Evolutionary conservation across 2,329 filamentous ascomycete species (phyloP).

Genomic region (Rutstroemia sydowiana): DNA sequence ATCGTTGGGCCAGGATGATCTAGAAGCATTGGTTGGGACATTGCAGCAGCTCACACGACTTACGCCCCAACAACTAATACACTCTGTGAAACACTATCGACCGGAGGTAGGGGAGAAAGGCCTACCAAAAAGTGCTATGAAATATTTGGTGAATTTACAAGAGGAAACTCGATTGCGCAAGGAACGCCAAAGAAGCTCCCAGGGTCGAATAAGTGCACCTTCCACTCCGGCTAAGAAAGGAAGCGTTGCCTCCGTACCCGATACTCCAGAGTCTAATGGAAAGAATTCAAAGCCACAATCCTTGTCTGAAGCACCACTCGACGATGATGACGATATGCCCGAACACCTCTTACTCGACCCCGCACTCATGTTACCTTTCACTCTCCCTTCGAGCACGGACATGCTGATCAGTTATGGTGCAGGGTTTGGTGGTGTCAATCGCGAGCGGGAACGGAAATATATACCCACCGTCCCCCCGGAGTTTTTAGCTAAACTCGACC

Average conservation of each 20-base stretch:
- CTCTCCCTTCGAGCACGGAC: conserved; percentile 90
- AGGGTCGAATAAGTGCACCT: conserved; percentile 32
- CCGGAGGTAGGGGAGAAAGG: conserved; percentile 93
- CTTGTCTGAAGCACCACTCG: conserved; percentile 20
- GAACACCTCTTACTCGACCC: conserved; percentile 78
- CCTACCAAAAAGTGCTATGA: conserved; percentile 78
- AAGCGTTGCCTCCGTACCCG: conserved; percentile 38
- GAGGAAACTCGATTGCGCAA: conserved; percentile 60
- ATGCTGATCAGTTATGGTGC: conserved; percentile 96
- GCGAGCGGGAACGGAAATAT: conserved; percentile 88
- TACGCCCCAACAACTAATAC: conserved; percentile 81
- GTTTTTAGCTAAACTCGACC: conserved; percentile 80
- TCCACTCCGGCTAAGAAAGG: conserved; percentile 33
- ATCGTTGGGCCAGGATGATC: conserved; percentile 74
- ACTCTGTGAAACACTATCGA: conserved; percentile 86
- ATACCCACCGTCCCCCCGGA: conserved; percentile 92
- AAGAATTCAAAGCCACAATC: conserved; percentile 25
- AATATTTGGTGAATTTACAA: conserved; percentile 75
- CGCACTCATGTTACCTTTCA: conserved; percentile 87
- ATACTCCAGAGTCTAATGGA: conserved; percentile 36
- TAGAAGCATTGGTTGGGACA: conserved; percentile 81
- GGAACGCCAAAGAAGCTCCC: conserved; percentile 43
- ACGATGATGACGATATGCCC: conserved; percentile 60
- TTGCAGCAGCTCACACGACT: conserved; percentile 81
- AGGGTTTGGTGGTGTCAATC: conserved; percentile 86